Conservation (phyloP, 2,329 filamentous ascomycete species). For the Byssoonygena ceratinophila region DNA sequence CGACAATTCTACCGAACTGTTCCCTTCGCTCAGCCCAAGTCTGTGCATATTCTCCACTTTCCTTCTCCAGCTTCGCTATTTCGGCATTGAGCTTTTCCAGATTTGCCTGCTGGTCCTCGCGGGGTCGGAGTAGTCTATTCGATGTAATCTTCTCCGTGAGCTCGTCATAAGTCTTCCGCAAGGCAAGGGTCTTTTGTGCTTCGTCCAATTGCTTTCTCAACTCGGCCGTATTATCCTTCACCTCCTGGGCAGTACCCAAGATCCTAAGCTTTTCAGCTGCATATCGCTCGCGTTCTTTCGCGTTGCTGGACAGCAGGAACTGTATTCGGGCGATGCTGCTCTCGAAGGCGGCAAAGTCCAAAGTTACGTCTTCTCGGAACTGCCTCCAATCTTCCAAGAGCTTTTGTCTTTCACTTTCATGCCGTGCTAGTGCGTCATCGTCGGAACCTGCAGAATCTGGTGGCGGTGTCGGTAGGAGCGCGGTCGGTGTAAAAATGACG, state of each 20-base stretch:
- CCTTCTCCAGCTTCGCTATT: conserved; percentile 73
- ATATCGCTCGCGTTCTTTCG: conserved; percentile 72
- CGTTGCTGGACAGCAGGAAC: conserved; percentile 73
- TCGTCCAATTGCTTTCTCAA: conserved; percentile 66
- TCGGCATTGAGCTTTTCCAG: conserved; percentile 76
- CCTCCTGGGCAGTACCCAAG: conserved; percentile 62
- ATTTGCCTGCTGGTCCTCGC: conserved; percentile 71
- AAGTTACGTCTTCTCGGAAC: conserved; percentile 70
- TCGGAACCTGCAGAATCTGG: conserved; percentile 46
- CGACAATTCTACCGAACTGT: conserved; percentile 80
- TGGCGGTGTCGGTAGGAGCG: conserved; percentile 55
- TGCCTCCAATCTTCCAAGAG: conserved; percentile 49
- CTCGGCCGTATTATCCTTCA: conserved; percentile 62
- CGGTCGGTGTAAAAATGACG: conserved; percentile 47
- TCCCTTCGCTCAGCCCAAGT: conserved; percentile 78
- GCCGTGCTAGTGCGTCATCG: conserved; percentile 32
- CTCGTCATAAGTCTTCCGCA: conserved; percentile 78
- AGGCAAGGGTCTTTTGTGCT: conserved; percentile 61
- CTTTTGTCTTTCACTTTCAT: conserved; percentile 41
- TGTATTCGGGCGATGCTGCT: conserved; percentile 79
- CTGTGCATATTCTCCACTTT: conserved; percentile 67
- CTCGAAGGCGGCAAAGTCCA: conserved; percentile 84
- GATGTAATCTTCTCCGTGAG: conserved; percentile 76
- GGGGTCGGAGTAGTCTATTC: conserved; percentile 65
- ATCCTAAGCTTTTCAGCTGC: conserved; percentile 70